These are phyloP conservation scores for Phialocephala sp. DNA, from an alignment of 2,329 filamentous ascomycete species.

Conservation along the genomic window DNA sequence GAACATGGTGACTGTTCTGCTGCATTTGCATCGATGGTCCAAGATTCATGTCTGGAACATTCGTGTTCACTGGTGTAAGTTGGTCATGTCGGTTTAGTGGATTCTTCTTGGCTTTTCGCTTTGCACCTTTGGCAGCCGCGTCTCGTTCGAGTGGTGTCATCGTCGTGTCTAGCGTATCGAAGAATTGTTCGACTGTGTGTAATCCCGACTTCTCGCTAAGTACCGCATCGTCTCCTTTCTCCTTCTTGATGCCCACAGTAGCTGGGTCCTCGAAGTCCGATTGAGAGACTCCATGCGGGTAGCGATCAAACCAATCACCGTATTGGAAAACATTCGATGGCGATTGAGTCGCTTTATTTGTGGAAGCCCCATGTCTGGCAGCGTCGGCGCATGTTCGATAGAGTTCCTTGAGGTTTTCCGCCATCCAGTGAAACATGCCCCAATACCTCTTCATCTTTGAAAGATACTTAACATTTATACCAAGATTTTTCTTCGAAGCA, in stretches of 20 bases:
- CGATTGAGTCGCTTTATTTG: slow-evolving; percentile 51
- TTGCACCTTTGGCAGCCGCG: slow-evolving; percentile 32
- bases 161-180: slow-evolving; percentile 77
- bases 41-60: slow-evolving; percentile 33
- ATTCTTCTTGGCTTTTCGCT: slow-evolving; percentile 50
- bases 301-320: slow-evolving; percentile 95
- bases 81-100: slow-evolving; percentile 33
- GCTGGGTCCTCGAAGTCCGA: slow-evolving; percentile 82
- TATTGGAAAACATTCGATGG: slow-evolving; percentile 84
- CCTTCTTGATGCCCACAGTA: slow-evolving; percentile 65
- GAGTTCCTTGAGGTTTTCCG: slow-evolving; percentile 87
- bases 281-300: slow-evolving; percentile 88
- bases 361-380: slow-evolving; percentile 66
- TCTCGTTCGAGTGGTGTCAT: slow-evolving; percentile 43
- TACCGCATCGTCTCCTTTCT: slow-evolving; percentile 84
- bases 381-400: slow-evolving; percentile 86
- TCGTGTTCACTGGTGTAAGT: slow-evolving; percentile 35
- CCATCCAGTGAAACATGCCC: slow-evolving; percentile 98
- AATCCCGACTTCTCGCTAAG: slow-evolving; percentile 87
- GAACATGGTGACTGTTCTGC: slow-evolving; percentile 31
- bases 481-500: slow-evolving; percentile 81
- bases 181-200: slow-evolving; percentile 95
- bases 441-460: slow-evolving; percentile 96
- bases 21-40: slow-evolving; percentile 30
- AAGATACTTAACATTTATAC: slow-evolving; percentile 87